Evolutionary conservation across 148 eudicot species (phyloP).

Genomic region (Rhododendron henanense): DNA sequence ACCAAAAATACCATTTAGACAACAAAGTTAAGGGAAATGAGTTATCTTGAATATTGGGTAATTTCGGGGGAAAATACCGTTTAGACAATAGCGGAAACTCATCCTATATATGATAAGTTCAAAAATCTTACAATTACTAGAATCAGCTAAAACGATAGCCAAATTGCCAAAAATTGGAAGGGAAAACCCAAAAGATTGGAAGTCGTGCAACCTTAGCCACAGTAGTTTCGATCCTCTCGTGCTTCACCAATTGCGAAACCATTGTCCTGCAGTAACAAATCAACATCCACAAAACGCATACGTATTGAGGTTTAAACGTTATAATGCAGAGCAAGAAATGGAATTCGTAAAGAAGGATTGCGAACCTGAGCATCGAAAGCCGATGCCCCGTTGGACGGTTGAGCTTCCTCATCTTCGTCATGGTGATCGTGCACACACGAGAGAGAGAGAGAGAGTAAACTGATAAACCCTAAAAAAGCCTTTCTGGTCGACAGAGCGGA

Average conservation of each 20-base stretch:
- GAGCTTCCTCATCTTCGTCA: conserved; percentile 94
- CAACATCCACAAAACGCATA: background rate
- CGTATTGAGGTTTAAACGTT: too few species aligned
- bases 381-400: conserved; percentile 90
- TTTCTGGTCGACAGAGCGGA: background rate
- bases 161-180: too few species aligned
- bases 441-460: background rate
- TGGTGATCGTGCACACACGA: conserved; percentile 2
- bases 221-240: conserved; percentile 93
- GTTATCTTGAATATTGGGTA: too few species aligned
- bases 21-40: too few species aligned
- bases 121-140: background rate
- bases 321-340: background rate
- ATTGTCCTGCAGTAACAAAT: conserved; percentile 55
- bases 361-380: conserved; percentile 84
- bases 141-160: background rate
- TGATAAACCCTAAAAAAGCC: background rate
- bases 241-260: conserved; percentile 94
- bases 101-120: background rate
- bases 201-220: conserved; percentile 62
- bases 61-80: too few species aligned
- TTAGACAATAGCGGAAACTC: too few species aligned
- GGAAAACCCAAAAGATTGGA: too few species aligned
- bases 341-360: background rate
- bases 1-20: too few species aligned